phyloP scores from a whole-genome alignment of 2,329 filamentous ascomycete species.

The Trichoderma koningii region DNA sequence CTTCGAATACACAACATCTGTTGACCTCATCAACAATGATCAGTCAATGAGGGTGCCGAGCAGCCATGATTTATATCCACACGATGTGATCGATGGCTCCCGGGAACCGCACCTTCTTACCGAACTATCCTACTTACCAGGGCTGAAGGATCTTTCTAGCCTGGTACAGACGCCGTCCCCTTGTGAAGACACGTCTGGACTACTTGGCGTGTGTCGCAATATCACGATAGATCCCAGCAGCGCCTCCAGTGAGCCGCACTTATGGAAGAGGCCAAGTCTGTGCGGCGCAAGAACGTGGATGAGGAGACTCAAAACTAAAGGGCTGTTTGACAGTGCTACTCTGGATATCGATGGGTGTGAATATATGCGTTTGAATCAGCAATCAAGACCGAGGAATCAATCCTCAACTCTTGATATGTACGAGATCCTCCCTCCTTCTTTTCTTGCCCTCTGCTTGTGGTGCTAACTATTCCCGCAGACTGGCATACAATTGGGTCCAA shows the following conservation, averaged over 20 bases:
- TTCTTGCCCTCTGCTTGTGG: not conserved
- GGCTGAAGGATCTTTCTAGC: not conserved
- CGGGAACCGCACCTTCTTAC: not conserved
- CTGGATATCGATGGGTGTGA: not conserved
- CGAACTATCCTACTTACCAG: not conserved
- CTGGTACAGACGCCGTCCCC: not conserved
- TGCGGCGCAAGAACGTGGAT: not conserved
- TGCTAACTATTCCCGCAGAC: constrained; percentile 42
- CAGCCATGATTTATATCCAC: not conserved
- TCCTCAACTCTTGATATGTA: not conserved
- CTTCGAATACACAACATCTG: not conserved
- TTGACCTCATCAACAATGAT: not conserved
- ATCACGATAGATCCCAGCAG: not conserved
- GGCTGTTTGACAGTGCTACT: constrained; percentile 6
- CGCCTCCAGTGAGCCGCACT: not conserved
- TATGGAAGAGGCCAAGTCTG: not conserved
- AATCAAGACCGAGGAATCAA: not conserved
- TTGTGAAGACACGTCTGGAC: not conserved
- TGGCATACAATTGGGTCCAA: constrained; percentile 77
- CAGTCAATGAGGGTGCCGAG: not conserved
- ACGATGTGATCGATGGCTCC: not conserved
- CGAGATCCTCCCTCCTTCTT: not conserved
- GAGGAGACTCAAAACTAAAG: constrained; percentile 2
- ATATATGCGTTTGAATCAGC: not conserved
- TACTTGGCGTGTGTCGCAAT: not conserved